Conservation (phyloP, 345 rosid species). For the Pseudoturritis turrita region DNA sequence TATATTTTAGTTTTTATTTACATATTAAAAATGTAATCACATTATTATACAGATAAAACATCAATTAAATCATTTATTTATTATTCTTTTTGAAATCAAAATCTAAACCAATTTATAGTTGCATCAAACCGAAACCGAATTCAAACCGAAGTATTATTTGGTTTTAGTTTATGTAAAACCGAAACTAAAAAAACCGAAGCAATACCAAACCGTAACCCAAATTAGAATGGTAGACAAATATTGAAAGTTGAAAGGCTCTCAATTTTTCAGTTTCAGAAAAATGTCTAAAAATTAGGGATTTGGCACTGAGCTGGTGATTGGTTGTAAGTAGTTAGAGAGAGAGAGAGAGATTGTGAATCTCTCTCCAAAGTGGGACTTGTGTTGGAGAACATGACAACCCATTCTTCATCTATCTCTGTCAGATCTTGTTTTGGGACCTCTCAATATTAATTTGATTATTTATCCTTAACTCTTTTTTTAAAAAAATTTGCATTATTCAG, state of each 20-base stretch:
- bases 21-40: too few relatives aligned
- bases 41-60: not conserved
- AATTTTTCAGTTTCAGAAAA: not conserved
- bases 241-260: slow-evolving; percentile 14
- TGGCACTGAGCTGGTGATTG: slow-evolving; percentile 34
- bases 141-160: not conserved
- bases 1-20: not conserved
- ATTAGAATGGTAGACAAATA: not conserved
- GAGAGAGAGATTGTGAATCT: slow-evolving; percentile 13
- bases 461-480: slow-evolving; percentile 7
- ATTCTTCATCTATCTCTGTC: slow-evolving; percentile 32
- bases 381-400: slow-evolving; percentile 41
- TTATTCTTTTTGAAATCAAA: not conserved
- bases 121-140: not conserved
- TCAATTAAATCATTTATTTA: too few relatives aligned
- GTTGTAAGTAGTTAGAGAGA: slow-evolving; percentile 29
- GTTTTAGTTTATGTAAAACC: not conserved
- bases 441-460: slow-evolving; percentile 13
- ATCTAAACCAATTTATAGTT: not conserved
- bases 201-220: not conserved
- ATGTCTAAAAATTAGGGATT: not conserved
- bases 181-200: too few relatives aligned
- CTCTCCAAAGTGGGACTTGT: slow-evolving; percentile 34
- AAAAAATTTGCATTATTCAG: not conserved
- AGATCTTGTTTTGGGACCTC: slow-evolving; percentile 34